Base-by-base conservation (phyloP, 257 asterid genomes). In the Przewalskia tangutica region DNA sequence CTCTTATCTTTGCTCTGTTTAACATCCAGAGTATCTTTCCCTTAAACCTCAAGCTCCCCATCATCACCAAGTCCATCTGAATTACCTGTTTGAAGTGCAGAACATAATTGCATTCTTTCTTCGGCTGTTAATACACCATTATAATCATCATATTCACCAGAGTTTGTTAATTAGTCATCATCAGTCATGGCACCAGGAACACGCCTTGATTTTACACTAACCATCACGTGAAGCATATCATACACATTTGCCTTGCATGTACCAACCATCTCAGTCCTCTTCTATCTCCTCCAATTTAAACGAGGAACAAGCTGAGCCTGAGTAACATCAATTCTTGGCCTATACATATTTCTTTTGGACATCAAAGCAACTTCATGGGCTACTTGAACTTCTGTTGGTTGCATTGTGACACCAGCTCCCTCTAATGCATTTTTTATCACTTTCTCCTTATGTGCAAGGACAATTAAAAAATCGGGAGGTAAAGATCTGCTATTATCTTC, bases 151-250 rank as follows among this genome's bases (percentile, higher is more conserved):
- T 64, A 46, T 63, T 87, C 97, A 65, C 86, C 90, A 32, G 91
- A 90, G 82, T 89, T 91, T 53, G 85, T 87, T 59, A 89, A 68
- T 84, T 87, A 92, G 54, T 90, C 98, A 79, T 94, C 98, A 44
- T 94, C 99, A 75, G 97, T 94, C 97, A 96, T 94, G 64, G 99
- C 99, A 85, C 99, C 98, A 66, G 99, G 99, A 83, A 96, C 99
- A 86, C 98, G 86, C 90, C 98, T 94, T 5, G 99, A 96, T 85
- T 96, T 96, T 85, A 96, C 97, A 75, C 99, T 96, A 66, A 93
- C 97, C 91, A 91, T 91, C 79, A 96, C 99, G 77, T 94, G 91
- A 82, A 90, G 95, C 99, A 96, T 96, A 86, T 96, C 99, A 84
- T 91, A 93, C 42, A 94, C 97, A 89, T 90, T 94, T 81, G 98